phyloP scores from a whole-genome alignment of 2,329 filamentous ascomycete genomes.

The Apiospora marii region DNA sequence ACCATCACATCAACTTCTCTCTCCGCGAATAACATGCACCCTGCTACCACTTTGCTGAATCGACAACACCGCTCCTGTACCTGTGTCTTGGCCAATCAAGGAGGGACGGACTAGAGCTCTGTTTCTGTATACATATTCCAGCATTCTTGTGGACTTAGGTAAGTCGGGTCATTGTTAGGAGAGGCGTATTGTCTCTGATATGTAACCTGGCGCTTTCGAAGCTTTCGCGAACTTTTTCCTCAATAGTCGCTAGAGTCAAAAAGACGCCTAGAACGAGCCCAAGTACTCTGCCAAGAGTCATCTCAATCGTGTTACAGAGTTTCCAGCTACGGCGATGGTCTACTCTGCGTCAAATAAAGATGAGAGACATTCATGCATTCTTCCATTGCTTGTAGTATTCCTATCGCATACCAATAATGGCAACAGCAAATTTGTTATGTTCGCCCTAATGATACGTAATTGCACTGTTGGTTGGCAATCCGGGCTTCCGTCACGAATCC shows the following conservation, averaged over 20 bases:
- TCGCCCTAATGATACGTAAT: neutral
- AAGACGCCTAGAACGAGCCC: conserved; percentile 80
- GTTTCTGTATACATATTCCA: neutral
- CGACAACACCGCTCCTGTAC: neutral
- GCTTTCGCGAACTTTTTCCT: conserved; percentile 74
- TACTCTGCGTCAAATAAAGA: conserved; percentile 81
- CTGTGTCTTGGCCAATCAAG: neutral
- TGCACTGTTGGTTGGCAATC: conserved; percentile 2
- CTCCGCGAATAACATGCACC: neutral
- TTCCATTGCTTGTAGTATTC: conserved; percentile 2
- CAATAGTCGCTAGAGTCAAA: conserved; percentile 86
- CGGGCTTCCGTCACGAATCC: conserved; percentile 52
- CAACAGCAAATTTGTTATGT: neutral
- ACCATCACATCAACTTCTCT: neutral
- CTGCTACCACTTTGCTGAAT: neutral
- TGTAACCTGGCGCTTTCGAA: conserved; percentile 81
- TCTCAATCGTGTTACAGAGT: conserved; percentile 95
- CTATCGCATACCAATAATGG: neutral
- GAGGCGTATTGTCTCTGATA: neutral
- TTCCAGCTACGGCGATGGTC: conserved; percentile 76
- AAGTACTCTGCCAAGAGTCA: conserved; percentile 86
- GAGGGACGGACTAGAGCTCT: neutral
- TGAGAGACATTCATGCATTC: conserved; percentile 71
- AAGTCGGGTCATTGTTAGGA: neutral
- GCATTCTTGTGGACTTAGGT: neutral